These are phyloP conservation scores for Penicillium bovifimosum DNA, from an alignment of 495 filamentous ascomycete genomes.

Conservation along the genomic window DNA sequence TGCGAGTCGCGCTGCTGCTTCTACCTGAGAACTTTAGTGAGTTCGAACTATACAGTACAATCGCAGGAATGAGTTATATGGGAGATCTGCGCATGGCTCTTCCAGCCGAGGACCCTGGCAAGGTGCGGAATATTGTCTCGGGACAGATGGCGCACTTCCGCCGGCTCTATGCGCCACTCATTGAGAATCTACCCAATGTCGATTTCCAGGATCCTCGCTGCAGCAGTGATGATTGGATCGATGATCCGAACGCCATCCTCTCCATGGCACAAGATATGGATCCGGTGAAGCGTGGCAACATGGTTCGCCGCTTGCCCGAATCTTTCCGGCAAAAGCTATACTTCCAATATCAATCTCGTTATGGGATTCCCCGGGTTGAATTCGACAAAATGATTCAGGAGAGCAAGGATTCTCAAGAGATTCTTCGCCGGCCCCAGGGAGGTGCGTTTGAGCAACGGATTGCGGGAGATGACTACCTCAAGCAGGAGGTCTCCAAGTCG, in stretches of 20 bases:
- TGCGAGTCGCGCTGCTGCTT: slow-evolving; percentile 82
- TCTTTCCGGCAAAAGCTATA: slow-evolving; percentile 85
- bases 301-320: slow-evolving; percentile 88
- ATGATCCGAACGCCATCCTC: slow-evolving; percentile 55
- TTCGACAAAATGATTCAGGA: slow-evolving; percentile 83
- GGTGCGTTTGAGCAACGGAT: slow-evolving; percentile 83
- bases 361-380: slow-evolving; percentile 71
- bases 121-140: slow-evolving; percentile 88
- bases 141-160: slow-evolving; percentile 90
- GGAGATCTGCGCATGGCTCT: slow-evolving; percentile 91
- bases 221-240: slow-evolving; percentile 56
- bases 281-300: slow-evolving; percentile 81
- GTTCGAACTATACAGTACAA: slow-evolving; percentile 79
- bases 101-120: slow-evolving; percentile 82
- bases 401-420: slow-evolving; percentile 51
- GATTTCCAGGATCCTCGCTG: slow-evolving; percentile 66
- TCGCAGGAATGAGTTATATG: slow-evolving; percentile 86
- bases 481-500: slow-evolving; percentile 59
- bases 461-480: slow-evolving; percentile 62
- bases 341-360: slow-evolving; percentile 89
- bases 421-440: slow-evolving; percentile 68
- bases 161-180: slow-evolving; percentile 79
- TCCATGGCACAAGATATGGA: slow-evolving; percentile 84
- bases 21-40: slow-evolving; percentile 82
- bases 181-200: slow-evolving; percentile 85